Percentiles rank a stretch among this genome's conserved stretches.
Conservation (phyloP, 768 basidiomycete species). For the Phylloporus scabripes region DNA sequence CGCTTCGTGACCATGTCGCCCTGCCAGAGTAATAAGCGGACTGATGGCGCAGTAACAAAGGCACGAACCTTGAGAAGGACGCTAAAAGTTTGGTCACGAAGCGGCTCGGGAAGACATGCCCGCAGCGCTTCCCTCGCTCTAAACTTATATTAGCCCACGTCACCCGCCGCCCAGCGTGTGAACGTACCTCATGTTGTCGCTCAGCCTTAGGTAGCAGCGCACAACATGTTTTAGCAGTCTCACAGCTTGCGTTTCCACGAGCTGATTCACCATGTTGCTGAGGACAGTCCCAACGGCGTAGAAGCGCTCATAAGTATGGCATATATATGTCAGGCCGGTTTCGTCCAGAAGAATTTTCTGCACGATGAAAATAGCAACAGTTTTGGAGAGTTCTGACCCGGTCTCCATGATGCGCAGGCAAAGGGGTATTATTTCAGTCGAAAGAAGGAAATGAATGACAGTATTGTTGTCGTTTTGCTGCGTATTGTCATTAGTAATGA, state of each 20-base stretch:
- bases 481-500: slow-evolving; percentile 9
- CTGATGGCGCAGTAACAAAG: neutral
- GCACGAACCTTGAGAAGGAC: slow-evolving; percentile 75
- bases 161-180: slow-evolving; percentile 6
- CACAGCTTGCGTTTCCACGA: slow-evolving; percentile 97
- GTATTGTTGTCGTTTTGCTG: slow-evolving; percentile 99
- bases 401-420: slow-evolving; percentile 99
- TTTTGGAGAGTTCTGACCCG: slow-evolving; percentile 96
- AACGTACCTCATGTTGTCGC: slow-evolving; percentile 87
- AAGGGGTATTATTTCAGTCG: slow-evolving; percentile 98
- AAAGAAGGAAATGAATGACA: slow-evolving; percentile 97
- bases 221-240: slow-evolving; percentile 96
- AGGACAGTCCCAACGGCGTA: slow-evolving; percentile 98
- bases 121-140: slow-evolving; percentile 95
- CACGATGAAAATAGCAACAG: slow-evolving; percentile 99
- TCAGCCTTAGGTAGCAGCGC: slow-evolving; percentile 90
- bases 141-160: slow-evolving; percentile 9
- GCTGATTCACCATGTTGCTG: slow-evolving; percentile 97
- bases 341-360: slow-evolving; percentile 98
- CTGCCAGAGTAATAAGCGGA: slow-evolving; percentile 35
- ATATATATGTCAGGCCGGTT: slow-evolving; percentile 96
- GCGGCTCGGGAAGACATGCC: slow-evolving; percentile 91
- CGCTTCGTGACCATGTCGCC: slow-evolving; percentile 98
- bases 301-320: slow-evolving; percentile 99
- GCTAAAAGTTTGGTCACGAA: slow-evolving; percentile 90